Evolutionary conservation across 2,329 filamentous ascomycete genomes (phyloP), one percentile per base, ranked within the genome.

Genomic region (Trichoderma asperellum): DNA sequence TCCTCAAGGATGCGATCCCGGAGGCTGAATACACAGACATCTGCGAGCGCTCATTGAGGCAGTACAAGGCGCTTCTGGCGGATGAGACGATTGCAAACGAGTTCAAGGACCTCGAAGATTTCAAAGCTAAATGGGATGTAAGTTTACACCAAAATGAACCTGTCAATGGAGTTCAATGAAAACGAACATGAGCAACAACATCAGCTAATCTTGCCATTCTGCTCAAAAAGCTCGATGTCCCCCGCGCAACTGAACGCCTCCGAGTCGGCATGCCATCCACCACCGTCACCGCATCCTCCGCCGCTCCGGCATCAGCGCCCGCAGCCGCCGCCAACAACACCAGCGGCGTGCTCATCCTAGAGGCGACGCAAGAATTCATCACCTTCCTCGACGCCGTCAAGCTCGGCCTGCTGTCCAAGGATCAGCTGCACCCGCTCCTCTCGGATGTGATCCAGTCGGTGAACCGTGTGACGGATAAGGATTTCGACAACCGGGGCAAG

Each of bases 331-430:
- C 79, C 58, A 83, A 82, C 74, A 85, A 84, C 73, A 84, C 85
- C 43, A 87, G 85, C 71, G 87, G 88, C 11, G 83, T 88, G 3
- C 80, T 97, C 43, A 96, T 98, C 70, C 84, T 96, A 53, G 91
- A 95, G 72, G 96, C 96, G 1, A 98, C 95, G 0, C 94, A 99
- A 80, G 96, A 97, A 79, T 99, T 99, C 79, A 99, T 99, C 80
- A 99, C 96, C 0, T 95, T 99, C 77, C 87, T 99, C 64, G 96
- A 99, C 78, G 96, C 96, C 18, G 87, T 99, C 75, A 94, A 94
- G 78, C 88, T 99, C 67, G 94, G 95, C 56, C 89, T 98, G 76
- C 85, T 97, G 12, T 95, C 95, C 59, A 99, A 99, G 78, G 95
- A 98, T 79, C 94, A 96, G 72, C 84, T 99, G n/a, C 96, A 99